Evolutionary conservation across 78 protist genomes (phyloP).

Genomic region (Polysphondylium violaceum): DNA sequence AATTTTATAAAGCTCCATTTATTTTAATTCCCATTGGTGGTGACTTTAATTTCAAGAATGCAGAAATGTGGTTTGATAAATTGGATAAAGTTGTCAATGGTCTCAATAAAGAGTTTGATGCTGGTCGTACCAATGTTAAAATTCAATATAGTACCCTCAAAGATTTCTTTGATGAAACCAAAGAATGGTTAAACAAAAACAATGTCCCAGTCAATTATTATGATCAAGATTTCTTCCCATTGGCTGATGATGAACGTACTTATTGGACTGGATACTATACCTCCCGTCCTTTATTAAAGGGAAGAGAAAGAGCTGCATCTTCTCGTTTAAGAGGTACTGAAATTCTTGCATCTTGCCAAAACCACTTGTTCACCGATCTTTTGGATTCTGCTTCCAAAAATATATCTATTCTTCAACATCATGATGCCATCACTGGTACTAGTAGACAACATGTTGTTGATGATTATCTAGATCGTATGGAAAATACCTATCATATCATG

Average conservation of each 20-base stretch:
- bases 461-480: neutral
- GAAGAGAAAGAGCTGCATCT: slow-evolving; percentile 5
- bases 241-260: neutral
- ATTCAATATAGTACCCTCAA: slow-evolving; percentile 4
- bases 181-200: slow-evolving; percentile 6
- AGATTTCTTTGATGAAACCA: slow-evolving; percentile 7
- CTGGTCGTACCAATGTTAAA: neutral
- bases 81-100: neutral
- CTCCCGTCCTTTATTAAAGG: slow-evolving; percentile 30
- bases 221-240: slow-evolving; percentile 52
- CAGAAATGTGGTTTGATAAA: neutral
- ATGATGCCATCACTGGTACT: slow-evolving; percentile 56
- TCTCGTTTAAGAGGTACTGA: slow-evolving; percentile 8
- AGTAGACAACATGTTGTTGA: slow-evolving; percentile 20
- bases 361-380: neutral
- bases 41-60: slow-evolving; percentile 17
- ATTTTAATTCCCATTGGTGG: slow-evolving; percentile 37
- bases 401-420: slow-evolving; percentile 44
- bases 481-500: neutral
- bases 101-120: neutral
- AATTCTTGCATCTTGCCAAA: neutral
- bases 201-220: slow-evolving; percentile 17
- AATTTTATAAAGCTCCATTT: slow-evolving; percentile 22
- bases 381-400: slow-evolving; percentile 6
- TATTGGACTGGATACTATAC: slow-evolving; percentile 75